Conservation (phyloP, 2,329 filamentous ascomycete genomes). For the Penicillium sp. region DNA sequence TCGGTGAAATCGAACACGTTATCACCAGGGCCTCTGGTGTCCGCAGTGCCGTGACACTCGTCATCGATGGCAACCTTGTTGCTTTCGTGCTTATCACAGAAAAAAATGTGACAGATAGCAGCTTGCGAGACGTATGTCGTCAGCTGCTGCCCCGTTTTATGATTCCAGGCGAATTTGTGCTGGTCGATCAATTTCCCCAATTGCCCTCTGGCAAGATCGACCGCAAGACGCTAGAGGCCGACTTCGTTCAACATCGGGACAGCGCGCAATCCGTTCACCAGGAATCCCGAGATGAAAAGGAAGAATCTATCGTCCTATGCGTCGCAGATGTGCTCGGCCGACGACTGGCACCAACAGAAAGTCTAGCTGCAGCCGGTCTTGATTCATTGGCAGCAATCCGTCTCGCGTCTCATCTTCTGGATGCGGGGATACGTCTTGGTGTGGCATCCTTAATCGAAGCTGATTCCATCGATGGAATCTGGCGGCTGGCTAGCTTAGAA, state of each 20-base stretch:
- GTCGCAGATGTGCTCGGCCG: conserved; percentile 47
- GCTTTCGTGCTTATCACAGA: conserved; percentile 67
- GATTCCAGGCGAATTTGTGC: conserved; percentile 73
- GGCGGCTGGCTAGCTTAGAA: conserved; percentile 27
- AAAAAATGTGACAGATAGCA: conserved; percentile 37
- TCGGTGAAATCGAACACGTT: conserved; percentile 76
- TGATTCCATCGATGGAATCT: conserved; percentile 48
- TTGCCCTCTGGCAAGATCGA: conserved; percentile 84
- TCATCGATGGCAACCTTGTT: conserved; percentile 69
- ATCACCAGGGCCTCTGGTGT: conserved; percentile 63
- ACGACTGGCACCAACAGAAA: conserved; percentile 39
- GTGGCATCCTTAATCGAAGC: conserved; percentile 65
- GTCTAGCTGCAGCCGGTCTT: conserved; percentile 58
- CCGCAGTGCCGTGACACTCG: conserved; percentile 65
- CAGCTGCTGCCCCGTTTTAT: conserved; percentile 81
- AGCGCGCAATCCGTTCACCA: conserved; percentile 4
- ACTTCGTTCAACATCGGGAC: conserved; percentile 48
- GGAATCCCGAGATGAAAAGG: conserved; percentile 25
- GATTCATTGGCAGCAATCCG: conserved; percentile 67
- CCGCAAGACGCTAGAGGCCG: conserved; percentile 61
- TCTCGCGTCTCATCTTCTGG: conserved; percentile 65
- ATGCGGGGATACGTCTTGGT: conserved; percentile 55
- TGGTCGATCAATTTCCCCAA: conserved; percentile 67
- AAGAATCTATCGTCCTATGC: conserved; percentile 41
- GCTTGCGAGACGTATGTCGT: conserved; percentile 62